Evolutionary conservation across 2,329 filamentous ascomycete genomes (phyloP).

Genomic region (Ascochyta rabiei): DNA sequence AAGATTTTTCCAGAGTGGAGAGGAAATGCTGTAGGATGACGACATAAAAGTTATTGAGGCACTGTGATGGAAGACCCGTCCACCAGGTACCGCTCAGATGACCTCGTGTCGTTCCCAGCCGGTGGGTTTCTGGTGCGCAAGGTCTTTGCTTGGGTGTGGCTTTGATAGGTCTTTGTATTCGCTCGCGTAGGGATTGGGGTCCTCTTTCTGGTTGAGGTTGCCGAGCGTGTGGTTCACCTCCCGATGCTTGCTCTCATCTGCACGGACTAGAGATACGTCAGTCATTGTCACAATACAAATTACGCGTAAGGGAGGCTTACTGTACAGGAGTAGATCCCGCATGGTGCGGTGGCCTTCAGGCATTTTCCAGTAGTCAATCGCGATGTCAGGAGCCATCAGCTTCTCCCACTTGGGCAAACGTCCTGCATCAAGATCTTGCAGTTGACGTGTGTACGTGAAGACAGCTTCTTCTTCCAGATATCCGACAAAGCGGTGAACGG

Average conservation of each 20-base stretch:
- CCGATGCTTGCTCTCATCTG: slow-evolving; percentile 64
- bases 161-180: slow-evolving; percentile 73
- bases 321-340: slow-evolving; percentile 85
- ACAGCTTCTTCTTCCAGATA: slow-evolving; percentile 98
- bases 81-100: slow-evolving; percentile 27
- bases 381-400: slow-evolving; percentile 84
- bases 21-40: background rate
- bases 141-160: slow-evolving; percentile 73
- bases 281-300: background rate
- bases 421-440: slow-evolving; percentile 86
- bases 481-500: slow-evolving; percentile 93
- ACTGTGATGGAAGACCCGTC: background rate
- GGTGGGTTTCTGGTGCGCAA: slow-evolving; percentile 66
- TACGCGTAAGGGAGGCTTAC: slow-evolving; percentile 55
- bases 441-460: slow-evolving; percentile 88
- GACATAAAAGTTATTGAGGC: background rate
- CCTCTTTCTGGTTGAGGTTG: slow-evolving; percentile 82
- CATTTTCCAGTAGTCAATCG: slow-evolving; percentile 92
- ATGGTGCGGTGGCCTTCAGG: slow-evolving; percentile 82
- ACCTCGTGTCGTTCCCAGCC: slow-evolving; percentile 83
- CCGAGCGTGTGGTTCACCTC: slow-evolving; percentile 96
- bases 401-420: slow-evolving; percentile 80
- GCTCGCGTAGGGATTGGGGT: slow-evolving; percentile 91
- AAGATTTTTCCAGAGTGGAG: background rate
- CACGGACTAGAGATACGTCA: slow-evolving; percentile 34